Conservation (phyloP, 768 basidiomycete genomes). For the Lyophyllum atratum region DNA sequence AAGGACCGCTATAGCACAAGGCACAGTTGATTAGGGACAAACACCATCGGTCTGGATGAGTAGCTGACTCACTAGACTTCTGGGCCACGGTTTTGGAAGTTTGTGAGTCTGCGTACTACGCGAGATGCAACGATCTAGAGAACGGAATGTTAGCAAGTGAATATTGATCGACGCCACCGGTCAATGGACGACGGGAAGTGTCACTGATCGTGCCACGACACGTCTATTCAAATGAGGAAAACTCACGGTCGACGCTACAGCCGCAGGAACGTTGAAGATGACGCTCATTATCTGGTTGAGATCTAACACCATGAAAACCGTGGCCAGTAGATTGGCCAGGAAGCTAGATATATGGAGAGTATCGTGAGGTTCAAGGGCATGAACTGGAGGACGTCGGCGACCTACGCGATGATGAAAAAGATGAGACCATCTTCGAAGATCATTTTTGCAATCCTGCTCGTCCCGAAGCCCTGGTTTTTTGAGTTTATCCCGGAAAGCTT, state of each 20-base stretch:
- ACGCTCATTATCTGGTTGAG: constrained; percentile 69
- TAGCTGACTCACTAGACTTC: constrained; percentile 45
- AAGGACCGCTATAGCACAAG: constrained; percentile 20
- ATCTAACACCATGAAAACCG: constrained; percentile 67
- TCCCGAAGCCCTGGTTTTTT: constrained; percentile 24
- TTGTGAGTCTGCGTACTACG: constrained; percentile 59
- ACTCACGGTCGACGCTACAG: constrained; percentile 52
- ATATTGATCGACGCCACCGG: not conserved
- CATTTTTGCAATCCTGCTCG: constrained; percentile 56
- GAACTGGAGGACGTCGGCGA: constrained; percentile 9
- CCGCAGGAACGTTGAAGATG: constrained; percentile 67
- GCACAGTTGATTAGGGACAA: not conserved
- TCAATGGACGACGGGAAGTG: not conserved
- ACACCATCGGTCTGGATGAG: not conserved
- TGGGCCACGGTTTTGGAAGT: constrained; percentile 41
- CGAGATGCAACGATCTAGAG: constrained; percentile 59
- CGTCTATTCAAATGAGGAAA: not conserved
- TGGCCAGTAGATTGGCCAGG: constrained; percentile 42
- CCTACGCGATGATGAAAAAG: constrained; percentile 76
- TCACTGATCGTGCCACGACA: not conserved
- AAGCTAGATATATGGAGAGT: constrained; percentile 32
- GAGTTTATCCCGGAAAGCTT: constrained; percentile 44
- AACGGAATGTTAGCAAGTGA: not conserved
- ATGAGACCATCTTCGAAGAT: constrained; percentile 74
- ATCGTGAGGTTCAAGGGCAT: not conserved